Conservation (phyloP, 306 rosid species). For the Prunus persica region DNA sequence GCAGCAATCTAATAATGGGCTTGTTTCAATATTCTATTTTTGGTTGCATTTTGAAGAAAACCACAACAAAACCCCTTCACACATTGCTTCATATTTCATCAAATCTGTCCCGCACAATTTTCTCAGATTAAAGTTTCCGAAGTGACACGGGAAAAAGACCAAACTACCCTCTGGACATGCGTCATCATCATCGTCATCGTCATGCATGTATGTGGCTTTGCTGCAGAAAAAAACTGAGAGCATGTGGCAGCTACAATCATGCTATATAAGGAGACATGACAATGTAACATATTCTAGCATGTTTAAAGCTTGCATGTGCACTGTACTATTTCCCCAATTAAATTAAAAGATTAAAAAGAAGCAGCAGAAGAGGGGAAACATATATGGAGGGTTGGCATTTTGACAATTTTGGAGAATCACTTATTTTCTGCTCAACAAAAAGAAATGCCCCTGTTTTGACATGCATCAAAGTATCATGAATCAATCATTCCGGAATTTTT, state of each 20-base stretch:
- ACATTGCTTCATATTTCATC: neutral
- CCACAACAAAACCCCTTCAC: neutral
- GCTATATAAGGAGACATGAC: slow-evolving; percentile 32
- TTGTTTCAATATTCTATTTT: neutral
- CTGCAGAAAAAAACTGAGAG: slow-evolving; percentile 31
- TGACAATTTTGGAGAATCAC: slow-evolving; percentile 9
- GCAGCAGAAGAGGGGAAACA: slow-evolving; percentile 20
- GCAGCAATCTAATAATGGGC: neutral
- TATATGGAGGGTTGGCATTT: slow-evolving; percentile 22
- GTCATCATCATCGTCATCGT: too few relatives aligned
- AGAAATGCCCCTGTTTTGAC: slow-evolving; percentile 14
- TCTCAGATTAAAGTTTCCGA: neutral
- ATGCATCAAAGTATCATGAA: slow-evolving; percentile 6
- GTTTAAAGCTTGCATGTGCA: slow-evolving; percentile 58
- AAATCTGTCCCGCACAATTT: neutral
- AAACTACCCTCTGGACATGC: neutral
- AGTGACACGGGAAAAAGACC: neutral
- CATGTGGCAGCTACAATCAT: slow-evolving; percentile 48
- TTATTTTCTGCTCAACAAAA: slow-evolving; percentile 2
- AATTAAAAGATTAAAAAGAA: slow-evolving; percentile 6
- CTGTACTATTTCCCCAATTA: slow-evolving; percentile 33
- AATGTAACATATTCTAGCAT: slow-evolving; percentile 34
- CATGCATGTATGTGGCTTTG: neutral
- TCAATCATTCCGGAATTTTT: neutral
- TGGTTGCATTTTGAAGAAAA: neutral